Evolutionary conservation across 2,329 filamentous ascomycete genomes (phyloP).

Genomic region (Alternaria viburni): DNA sequence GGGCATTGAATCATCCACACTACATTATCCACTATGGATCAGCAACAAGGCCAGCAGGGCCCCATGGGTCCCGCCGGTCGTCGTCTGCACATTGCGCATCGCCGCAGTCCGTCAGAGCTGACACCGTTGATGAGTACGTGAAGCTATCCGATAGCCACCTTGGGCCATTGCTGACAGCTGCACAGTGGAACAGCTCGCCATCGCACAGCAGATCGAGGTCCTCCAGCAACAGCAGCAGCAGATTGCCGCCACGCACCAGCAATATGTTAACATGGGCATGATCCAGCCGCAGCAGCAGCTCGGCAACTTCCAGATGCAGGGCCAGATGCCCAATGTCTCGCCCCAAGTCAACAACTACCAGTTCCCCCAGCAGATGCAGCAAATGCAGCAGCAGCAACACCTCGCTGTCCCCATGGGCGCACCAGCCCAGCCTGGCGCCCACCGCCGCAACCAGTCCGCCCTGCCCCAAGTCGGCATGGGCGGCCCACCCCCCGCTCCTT

Average conservation of each 20-base stretch:
- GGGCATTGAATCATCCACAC: constrained; percentile 31
- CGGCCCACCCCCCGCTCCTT: constrained; percentile 82
- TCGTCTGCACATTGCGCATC: constrained; percentile 95
- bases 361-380: constrained; percentile 72
- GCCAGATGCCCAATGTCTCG: constrained; percentile 77
- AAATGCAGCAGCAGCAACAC: constrained; percentile 60
- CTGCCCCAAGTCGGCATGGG: constrained; percentile 91
- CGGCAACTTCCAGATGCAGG: constrained; percentile 64
- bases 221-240: constrained; percentile 98
- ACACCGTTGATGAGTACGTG: constrained; percentile 96
- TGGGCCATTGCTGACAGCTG: constrained; percentile 29
- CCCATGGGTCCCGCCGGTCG: constrained; percentile 77
- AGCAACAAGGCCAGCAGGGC: constrained; percentile 61
- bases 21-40: constrained; percentile 50
- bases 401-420: constrained; percentile 75
- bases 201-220: constrained; percentile 97
- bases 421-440: constrained; percentile 78
- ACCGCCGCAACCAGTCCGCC: constrained; percentile 98
- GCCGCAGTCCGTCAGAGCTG: constrained; percentile 94
- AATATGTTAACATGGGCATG: constrained; percentile 98
- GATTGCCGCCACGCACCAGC: constrained; percentile 93
- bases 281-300: constrained; percentile 84
- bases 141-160: constrained; percentile 8
- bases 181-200: constrained; percentile 93
- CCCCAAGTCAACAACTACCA: constrained; percentile 83